phyloP scores from a whole-genome alignment of 441 rosid genomes.

The Populus tomentosa region DNA sequence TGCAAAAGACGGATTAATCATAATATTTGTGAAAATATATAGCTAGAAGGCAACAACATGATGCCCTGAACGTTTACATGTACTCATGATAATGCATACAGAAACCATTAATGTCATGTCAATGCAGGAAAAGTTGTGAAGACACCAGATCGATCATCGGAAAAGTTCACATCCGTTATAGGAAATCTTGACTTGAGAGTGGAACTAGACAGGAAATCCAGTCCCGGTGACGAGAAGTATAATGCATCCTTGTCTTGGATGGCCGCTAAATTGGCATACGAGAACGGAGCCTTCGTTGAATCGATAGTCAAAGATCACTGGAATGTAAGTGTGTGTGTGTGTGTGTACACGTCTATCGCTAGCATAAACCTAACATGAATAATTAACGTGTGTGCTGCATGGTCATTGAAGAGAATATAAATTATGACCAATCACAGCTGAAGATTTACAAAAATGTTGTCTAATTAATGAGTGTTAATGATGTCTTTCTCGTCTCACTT shows the following conservation, averaged over 20 bases:
- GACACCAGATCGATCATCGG: slow-evolving; percentile 40
- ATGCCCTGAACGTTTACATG: neutral
- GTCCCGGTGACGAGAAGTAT: slow-evolving; percentile 32
- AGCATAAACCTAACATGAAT: neutral
- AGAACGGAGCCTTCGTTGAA: slow-evolving; percentile 40
- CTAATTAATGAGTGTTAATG: neutral
- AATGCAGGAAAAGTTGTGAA: slow-evolving; percentile 35
- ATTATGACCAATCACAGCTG: no score
- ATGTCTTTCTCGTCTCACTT: neutral
- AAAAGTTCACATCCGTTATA: slow-evolving; percentile 34
- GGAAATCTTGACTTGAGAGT: slow-evolving; percentile 44
- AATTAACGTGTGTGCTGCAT: neutral
- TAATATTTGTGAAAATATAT: no score
- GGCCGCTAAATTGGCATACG: slow-evolving; percentile 74
- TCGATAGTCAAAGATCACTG: slow-evolving; percentile 38
- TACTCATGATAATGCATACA: neutral
- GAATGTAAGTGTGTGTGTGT: slow-evolving; percentile 41
- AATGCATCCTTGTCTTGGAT: slow-evolving; percentile 48
- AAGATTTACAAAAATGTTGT: neutral
- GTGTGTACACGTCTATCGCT: neutral
- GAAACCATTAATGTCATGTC: neutral
- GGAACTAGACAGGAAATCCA: slow-evolving; percentile 35
- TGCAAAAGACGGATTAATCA: no score
- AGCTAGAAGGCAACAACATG: no score
- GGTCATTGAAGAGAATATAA: no score